Base-by-base conservation (phyloP, 805 yeast species). In the Metschnikowia reukaufii region DNA sequence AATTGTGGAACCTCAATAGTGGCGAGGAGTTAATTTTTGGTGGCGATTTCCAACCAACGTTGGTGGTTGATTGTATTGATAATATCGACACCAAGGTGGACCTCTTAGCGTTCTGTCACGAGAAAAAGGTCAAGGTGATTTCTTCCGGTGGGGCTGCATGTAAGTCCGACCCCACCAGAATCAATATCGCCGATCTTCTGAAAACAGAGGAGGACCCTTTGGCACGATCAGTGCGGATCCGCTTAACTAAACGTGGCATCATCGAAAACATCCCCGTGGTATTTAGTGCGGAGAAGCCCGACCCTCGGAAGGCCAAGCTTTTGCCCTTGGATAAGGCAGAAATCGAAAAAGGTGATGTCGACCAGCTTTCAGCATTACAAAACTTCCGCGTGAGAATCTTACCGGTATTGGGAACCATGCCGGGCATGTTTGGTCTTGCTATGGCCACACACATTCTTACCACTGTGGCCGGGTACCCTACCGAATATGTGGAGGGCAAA, bases 71-170 rank as follows among this genome's bases (percentile, higher is more conserved):
- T 62, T 94, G 98, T 69, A 94, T 94, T 56, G 99, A 94, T 67
- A 94, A 94, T 63, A 85, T 94, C 49, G 96, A 92, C 58, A 91
- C 98, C n/a, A 94, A 94, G 61, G 95, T 91, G 21, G 99, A 94
- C 59, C 71, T 94, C 43, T 70, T 94, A 54, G 83, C 83, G 27
- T 91, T 76, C 66, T 84, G 96, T 55, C 71, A 83, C 61, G 73
- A 75, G 15, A 68, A 81, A 36, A 65, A 74, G 1, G 62, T 92
- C 29, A 80, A 79, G n/a, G 86, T 90, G 27, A 78, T 94, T 33
- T 83, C 96, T 4, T 87, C 97, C 0, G 95, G 95, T 82, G 99
- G 99, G 21, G 98, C 99, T 0, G 96, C 97, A 4, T 86, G 96
- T 57, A 94, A 94, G 65, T 85, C 96, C 43, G 99, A 94, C 63